Evolutionary conservation across 345 rosid genomes (phyloP).

Genomic region (Carallia brachiata): DNA sequence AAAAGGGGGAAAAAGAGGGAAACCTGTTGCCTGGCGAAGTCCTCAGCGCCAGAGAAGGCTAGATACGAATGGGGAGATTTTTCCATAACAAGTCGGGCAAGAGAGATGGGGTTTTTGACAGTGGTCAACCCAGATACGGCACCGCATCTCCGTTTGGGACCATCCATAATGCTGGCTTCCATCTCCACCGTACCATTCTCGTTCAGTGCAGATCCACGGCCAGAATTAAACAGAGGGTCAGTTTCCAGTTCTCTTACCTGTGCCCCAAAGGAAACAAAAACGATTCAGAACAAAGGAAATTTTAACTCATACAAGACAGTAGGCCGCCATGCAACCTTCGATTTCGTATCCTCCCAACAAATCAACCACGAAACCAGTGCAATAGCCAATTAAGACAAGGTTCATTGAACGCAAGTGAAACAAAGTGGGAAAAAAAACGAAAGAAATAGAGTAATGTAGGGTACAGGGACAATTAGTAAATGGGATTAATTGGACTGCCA

Average conservation of each 20-base stretch:
- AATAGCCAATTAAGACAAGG: too few relatives aligned
- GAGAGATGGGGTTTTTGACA: slow-evolving; percentile 85
- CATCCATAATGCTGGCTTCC: slow-evolving; percentile 99
- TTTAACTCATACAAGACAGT: too few relatives aligned
- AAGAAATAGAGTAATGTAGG: too few relatives aligned
- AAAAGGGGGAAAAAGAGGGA: not conserved
- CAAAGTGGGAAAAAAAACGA: too few relatives aligned
- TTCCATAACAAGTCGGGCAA: slow-evolving; percentile 95
- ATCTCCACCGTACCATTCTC: slow-evolving; percentile 90
- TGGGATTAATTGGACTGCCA: too few relatives aligned
- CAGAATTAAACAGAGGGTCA: slow-evolving; percentile 93
- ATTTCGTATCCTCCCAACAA: too few relatives aligned
- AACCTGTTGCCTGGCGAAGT: slow-evolving; percentile 81
- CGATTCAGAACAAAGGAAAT: too few relatives aligned
- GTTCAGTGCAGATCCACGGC: slow-evolving; percentile 93
- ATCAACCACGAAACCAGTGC: too few relatives aligned
- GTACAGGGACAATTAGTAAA: too few relatives aligned
- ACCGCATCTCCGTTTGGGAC: slow-evolving; percentile 78
- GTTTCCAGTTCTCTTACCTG: slow-evolving; percentile 84
- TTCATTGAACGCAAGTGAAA: too few relatives aligned
- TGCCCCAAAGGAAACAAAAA: too few relatives aligned
- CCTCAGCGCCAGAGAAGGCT: slow-evolving; percentile 90
- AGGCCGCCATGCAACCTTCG: too few relatives aligned
- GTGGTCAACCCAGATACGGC: slow-evolving; percentile 87
- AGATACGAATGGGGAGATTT: slow-evolving; percentile 94